These are phyloP conservation scores for Phytophthora crassamura DNA, from an alignment of 352 stramenopile genomes.

Conservation along the genomic window DNA sequence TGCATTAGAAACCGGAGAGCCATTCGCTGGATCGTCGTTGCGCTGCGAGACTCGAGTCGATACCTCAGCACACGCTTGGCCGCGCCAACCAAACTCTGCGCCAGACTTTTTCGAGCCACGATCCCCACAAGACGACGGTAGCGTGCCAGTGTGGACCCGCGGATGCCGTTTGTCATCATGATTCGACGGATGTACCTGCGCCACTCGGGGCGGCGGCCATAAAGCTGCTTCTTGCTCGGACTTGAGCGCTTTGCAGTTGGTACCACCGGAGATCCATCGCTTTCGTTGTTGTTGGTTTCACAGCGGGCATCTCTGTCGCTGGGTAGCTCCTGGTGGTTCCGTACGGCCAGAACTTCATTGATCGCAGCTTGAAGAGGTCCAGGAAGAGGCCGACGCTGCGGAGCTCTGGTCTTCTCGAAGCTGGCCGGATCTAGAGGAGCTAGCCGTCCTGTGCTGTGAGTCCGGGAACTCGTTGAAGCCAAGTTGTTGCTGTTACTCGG, in stretches of 20 bases:
- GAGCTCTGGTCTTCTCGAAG: slow-evolving; percentile 16
- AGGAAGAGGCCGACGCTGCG: slow-evolving; percentile 18
- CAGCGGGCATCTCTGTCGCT: slow-evolving; percentile 12
- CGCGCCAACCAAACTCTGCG: slow-evolving; percentile 22
- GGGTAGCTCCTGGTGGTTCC: not conserved
- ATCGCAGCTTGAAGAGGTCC: slow-evolving; percentile 24
- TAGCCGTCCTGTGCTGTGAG: slow-evolving; percentile 15
- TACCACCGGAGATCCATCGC: slow-evolving; percentile 5
- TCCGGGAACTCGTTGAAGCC: not conserved
- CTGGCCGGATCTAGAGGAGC: slow-evolving; percentile 15
- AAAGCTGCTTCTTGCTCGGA: slow-evolving; percentile 14
- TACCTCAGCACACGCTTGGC: slow-evolving; percentile 24
- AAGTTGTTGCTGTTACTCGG: slow-evolving; percentile 12
- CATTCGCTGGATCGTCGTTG: slow-evolving; percentile 20
- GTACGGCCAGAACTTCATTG: slow-evolving; percentile 22
- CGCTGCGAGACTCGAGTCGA: slow-evolving; percentile 28
- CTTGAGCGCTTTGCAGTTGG: slow-evolving; percentile 12
- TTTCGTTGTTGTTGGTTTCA: slow-evolving; percentile 5
- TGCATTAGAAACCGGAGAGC: slow-evolving; percentile 24
- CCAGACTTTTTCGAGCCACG: slow-evolving; percentile 35
- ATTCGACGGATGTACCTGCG: slow-evolving; percentile 29
- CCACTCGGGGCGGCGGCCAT: slow-evolving; percentile 22
- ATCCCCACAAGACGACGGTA: slow-evolving; percentile 51
- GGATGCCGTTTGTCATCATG: slow-evolving; percentile 34
- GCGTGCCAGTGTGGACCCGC: slow-evolving; percentile 43